A percentile compares a stretch with the other conserved stretches of the same genome.
Conservation (phyloP, 768 basidiomycete species). For the Lactarius indigo region DNA sequence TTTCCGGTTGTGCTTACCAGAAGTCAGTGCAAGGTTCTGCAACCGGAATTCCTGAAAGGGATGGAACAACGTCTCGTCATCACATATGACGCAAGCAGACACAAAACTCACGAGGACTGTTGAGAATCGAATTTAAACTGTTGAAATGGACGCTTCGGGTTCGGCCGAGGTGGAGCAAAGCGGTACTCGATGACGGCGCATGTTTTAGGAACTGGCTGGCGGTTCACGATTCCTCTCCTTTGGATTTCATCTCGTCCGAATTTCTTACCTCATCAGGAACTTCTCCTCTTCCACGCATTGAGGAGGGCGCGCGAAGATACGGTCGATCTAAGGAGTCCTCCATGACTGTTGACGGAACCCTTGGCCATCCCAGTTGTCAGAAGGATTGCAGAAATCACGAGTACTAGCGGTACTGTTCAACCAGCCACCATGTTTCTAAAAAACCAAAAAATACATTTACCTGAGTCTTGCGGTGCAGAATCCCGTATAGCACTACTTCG, state of each 20-base stretch:
- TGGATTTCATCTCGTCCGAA: not conserved
- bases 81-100: slow-evolving; percentile 25
- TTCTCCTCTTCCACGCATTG: slow-evolving; percentile 53
- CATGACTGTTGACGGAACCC: slow-evolving; percentile 40
- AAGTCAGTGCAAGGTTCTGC: slow-evolving; percentile 56
- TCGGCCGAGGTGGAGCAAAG: slow-evolving; percentile 51
- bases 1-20: slow-evolving; percentile 16
- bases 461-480: too few relatives aligned
- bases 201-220: slow-evolving; percentile 76
- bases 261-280: slow-evolving; percentile 43
- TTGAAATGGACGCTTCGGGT: slow-evolving; percentile 60
- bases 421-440: slow-evolving; percentile 51
- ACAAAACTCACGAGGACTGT: slow-evolving; percentile 18
- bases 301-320: slow-evolving; percentile 42
- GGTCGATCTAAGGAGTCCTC: slow-evolving; percentile 34
- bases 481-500: too few relatives aligned
- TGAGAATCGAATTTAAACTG: slow-evolving; percentile 44
- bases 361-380: slow-evolving; percentile 29
- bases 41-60: slow-evolving; percentile 72
- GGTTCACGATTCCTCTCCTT: slow-evolving; percentile 40
- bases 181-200: slow-evolving; percentile 61
- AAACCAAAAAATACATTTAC: too few relatives aligned
- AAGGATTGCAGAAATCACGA: slow-evolving; percentile 7
- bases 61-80: slow-evolving; percentile 81
- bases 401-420: slow-evolving; percentile 36